Conservation (phyloP, 768 basidiomycete species). For the Lactifluus pinguis region DNA sequence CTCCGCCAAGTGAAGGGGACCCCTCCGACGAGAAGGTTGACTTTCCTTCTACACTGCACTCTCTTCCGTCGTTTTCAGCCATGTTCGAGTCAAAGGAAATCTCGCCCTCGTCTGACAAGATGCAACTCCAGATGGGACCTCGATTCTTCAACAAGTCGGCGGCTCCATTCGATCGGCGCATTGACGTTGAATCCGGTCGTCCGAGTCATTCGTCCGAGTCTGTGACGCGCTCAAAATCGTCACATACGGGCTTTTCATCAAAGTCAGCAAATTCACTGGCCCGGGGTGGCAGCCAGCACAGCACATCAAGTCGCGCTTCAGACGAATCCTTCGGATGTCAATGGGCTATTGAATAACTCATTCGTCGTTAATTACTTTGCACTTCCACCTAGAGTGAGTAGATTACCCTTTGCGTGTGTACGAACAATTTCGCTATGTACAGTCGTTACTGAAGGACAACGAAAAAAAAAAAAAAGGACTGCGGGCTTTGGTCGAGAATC, state of each 20-base stretch:
- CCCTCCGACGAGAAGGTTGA: constrained; percentile 40
- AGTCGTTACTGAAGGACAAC: neutral
- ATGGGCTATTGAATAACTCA: constrained; percentile 48
- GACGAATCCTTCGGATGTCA: constrained; percentile 26
- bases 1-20: constrained; percentile 25
- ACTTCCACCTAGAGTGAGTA: neutral
- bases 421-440: neutral
- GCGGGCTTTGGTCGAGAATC: neutral
- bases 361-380: neutral
- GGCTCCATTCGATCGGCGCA: constrained; percentile 8
- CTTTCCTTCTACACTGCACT: constrained; percentile 47
- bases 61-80: constrained; percentile 47
- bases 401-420: neutral
- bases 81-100: constrained; percentile 29
- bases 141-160: constrained; percentile 40
- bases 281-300: constrained; percentile 34
- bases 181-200: neutral
- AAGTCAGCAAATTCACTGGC: constrained; percentile 17
- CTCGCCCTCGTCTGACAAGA: constrained; percentile 31
- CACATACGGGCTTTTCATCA: neutral
- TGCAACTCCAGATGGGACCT: constrained; percentile 35
- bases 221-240: neutral
- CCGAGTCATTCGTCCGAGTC: neutral
- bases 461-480: neutral
- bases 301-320: constrained; percentile 29